Evolutionary conservation across 495 filamentous ascomycete genomes (phyloP), one percentile per base, ranked within the genome.

Genomic region (Xylaria scruposa): DNA sequence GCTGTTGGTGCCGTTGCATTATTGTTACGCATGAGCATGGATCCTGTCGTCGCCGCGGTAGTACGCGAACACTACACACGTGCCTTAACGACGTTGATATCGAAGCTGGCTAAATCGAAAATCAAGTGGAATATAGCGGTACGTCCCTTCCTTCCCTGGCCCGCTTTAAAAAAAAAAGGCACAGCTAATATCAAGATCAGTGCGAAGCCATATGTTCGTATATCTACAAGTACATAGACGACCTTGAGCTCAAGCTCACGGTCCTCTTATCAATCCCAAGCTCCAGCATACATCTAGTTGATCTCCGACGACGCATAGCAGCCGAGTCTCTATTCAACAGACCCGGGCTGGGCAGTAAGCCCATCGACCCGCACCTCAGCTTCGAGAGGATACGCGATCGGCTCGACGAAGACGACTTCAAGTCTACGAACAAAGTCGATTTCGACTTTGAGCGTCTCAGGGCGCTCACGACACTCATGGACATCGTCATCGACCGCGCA

Each of bases 241-340:
- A 89, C 49, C 73, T 85, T 5, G 75, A 80, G 44, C 81, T 93
- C 8, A 90, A 90, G 56, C 83, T 88, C 59, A 85, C 87, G 38
- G 80, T 92, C 4, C 83, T 95, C 31, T 85, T 85, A 21, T 82
- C 87, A 66, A 85, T 94, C 38, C 82, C 91, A 6, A 84, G 85
- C 19, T 84, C 81, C 9, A 85, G 84, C 9, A 77, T 85, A 2
- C 83, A 87, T 69, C 82, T 90, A 26, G 85, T 90, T 59, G 83
- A 90, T 38, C 82, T 97, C 53, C 87, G 91, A 49, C 87, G 90
- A 42, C 87, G 91, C n/a, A 87, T 98, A 13, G 93, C 94, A 1
- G 81, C 93, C 46, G 84, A 89, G 24, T 95, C 91, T 75, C 81
- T 94, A 71, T 90, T 92, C 72, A 76, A 83, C 31, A 85, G 90